Conservation (phyloP, 1,284 basidiomycete species). For the Singerocomus inundabilis region DNA sequence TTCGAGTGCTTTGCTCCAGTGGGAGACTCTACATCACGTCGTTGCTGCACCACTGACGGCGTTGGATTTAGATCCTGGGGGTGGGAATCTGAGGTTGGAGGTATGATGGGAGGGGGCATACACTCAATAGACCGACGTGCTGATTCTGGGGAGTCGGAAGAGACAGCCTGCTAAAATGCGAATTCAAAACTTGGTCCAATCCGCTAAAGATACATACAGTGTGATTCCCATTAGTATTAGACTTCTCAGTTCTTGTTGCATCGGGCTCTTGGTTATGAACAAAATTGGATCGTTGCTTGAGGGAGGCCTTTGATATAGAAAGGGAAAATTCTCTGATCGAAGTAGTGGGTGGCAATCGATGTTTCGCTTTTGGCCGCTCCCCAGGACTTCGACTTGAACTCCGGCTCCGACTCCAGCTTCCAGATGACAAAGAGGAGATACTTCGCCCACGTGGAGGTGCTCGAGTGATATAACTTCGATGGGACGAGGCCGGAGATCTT, state of each 20-base stretch:
- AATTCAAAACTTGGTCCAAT: slow-evolving; percentile 9
- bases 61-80: slow-evolving; percentile 14
- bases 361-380: slow-evolving; percentile 51
- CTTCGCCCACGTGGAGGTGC: slow-evolving; percentile 40
- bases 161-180: slow-evolving; percentile 17
- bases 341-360: slow-evolving; percentile 58
- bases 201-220: slow-evolving; percentile 23
- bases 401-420: slow-evolving; percentile 50
- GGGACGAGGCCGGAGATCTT: slow-evolving; percentile 42
- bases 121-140: slow-evolving; percentile 26
- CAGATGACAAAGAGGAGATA: slow-evolving; percentile 44
- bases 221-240: slow-evolving; percentile 36
- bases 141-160: slow-evolving; percentile 22
- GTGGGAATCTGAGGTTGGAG: slow-evolving; percentile 16
- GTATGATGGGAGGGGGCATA: slow-evolving; percentile 33
- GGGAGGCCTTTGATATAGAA: slow-evolving; percentile 33
- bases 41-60: slow-evolving; percentile 14
- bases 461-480: slow-evolving; percentile 31
- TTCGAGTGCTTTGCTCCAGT: slow-evolving; percentile 33
- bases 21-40: slow-evolving; percentile 21
- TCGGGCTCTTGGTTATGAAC: slow-evolving; percentile 25
- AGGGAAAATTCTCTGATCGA: slow-evolving; percentile 42
- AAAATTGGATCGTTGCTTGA: slow-evolving; percentile 26
- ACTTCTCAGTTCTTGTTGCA: slow-evolving; percentile 28
- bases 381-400: slow-evolving; percentile 54